A percentile compares a stretch with the other conserved stretches of the same genome.
Conservation (phyloP, 2,329 filamentous ascomycete species). For the Calonectria henricotiae region DNA sequence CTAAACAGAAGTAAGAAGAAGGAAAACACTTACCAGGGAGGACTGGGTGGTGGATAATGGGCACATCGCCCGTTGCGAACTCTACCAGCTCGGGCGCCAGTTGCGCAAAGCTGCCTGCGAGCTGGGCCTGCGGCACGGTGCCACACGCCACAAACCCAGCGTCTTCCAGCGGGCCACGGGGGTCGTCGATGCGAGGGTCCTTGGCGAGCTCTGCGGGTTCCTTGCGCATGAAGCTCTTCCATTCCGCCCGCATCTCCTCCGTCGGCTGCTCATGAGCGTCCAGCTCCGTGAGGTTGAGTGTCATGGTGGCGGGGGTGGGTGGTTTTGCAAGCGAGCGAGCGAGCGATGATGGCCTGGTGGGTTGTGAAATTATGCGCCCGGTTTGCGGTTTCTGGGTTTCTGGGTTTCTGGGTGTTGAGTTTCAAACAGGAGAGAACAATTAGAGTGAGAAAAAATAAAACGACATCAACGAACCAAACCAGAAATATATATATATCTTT, state of each 20-base stretch:
- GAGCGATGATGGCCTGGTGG: background rate
- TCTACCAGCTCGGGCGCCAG: slow-evolving; percentile 58
- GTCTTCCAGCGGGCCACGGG: slow-evolving; percentile 57
- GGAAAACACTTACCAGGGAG: slow-evolving; percentile 74
- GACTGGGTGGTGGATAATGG: slow-evolving; percentile 76
- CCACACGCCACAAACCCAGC: slow-evolving; percentile 65
- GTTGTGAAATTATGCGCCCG: background rate
- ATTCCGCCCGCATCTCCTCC: slow-evolving; percentile 77
- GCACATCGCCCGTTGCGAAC: slow-evolving; percentile 59
- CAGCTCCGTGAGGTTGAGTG: slow-evolving; percentile 62
- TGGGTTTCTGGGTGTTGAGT: background rate
- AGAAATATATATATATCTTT: background rate
- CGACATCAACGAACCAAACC: background rate
- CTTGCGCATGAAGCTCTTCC: slow-evolving; percentile 82
- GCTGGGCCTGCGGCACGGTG: slow-evolving; percentile 61
- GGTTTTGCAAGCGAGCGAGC: background rate
- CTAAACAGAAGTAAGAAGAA: no score
- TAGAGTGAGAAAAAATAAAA: background rate
- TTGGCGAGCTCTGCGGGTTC: slow-evolving; percentile 67
- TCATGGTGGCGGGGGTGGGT: slow-evolving; percentile 46
- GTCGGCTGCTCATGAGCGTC: slow-evolving; percentile 88
- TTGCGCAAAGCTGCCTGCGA: slow-evolving; percentile 63
- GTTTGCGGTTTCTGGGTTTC: background rate
- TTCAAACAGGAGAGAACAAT: background rate
- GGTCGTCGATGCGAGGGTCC: slow-evolving; percentile 74